Evolutionary conservation across 2,329 filamentous ascomycete species (phyloP), one percentile per base, ranked within the genome.

Genomic region (Apiospora pterosperma): DNA sequence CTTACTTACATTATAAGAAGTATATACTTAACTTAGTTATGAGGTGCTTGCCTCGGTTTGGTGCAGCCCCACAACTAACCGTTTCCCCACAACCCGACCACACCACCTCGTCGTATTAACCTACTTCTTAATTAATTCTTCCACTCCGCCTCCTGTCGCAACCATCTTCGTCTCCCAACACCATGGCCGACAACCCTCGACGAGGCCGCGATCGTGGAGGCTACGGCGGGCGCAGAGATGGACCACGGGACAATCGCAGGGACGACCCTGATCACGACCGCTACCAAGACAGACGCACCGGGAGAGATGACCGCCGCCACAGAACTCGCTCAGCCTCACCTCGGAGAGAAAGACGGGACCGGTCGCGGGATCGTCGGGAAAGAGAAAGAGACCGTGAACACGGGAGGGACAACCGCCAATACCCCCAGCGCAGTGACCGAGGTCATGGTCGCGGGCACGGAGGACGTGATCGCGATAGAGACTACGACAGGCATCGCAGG

Each of bases 351-450:
- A 69, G 75, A 5, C 69, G 72, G 21, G 71, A 72, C 36, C 70
- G 73, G 25, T 55, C 48, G 28, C 72, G 72, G 36, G 78, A 80
- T 44, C 73, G 76, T 6, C 75, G 68, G 41, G 71, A 74, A 31
- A 68, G 69, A 59, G 67, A 68, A 36, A 41, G 76, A 69, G 76
- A 77, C 69, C 76, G 72, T 69, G 79, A 74, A 67, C 74, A 79
- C 63, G 80, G 82, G 21, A 67, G 68, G 21, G 69, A 66, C 72
- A 75, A 14, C 12, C 60, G 60, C 5, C 39, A 39, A 34, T 36
- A 62, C 60, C 39, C 34, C 12, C 60, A 77, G 34, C 71, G 75
- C n/a, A 72, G 70, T 6, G 77, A 79, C 48, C 67, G 70, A 34
- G 72, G 75, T 60, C 67, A 72, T 34, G 67, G 63, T 28, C 65